Evolutionary conservation across 208 protist species (phyloP).

Genomic region (Leishmania gerbilli): DNA sequence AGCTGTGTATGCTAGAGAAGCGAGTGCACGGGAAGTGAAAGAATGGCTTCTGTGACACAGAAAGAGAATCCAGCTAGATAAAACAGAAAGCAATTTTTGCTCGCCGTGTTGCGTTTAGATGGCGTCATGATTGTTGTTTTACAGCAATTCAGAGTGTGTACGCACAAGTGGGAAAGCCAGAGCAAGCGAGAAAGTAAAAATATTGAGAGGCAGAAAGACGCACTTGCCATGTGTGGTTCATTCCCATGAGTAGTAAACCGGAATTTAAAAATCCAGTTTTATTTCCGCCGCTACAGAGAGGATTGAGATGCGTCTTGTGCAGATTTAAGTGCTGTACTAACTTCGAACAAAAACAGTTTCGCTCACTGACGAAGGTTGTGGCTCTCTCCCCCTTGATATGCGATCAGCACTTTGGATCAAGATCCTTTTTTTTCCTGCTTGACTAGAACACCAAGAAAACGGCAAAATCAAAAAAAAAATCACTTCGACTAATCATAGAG

Average conservation of each 20-base stretch:
- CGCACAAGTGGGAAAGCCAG: background rate
- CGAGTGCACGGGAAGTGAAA: background rate
- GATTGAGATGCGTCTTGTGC: background rate
- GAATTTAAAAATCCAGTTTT: background rate
- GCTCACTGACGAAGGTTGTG: background rate
- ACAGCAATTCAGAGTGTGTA: background rate
- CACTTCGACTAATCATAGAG: constrained; percentile 15
- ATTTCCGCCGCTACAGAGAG: background rate
- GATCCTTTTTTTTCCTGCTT: constrained; percentile 6
- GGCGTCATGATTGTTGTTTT: background rate
- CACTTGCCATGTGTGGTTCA: background rate
- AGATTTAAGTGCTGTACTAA: too few relatives aligned
- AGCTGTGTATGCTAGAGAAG: background rate
- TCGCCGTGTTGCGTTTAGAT: background rate
- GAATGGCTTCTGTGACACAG: background rate
- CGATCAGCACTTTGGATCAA: background rate
- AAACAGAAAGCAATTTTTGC: background rate
- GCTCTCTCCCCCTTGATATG: background rate
- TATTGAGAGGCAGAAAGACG: background rate
- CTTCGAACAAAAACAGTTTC: background rate
- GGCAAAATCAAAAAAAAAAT: constrained; percentile 20
- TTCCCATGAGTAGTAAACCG: background rate
- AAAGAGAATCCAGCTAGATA: background rate
- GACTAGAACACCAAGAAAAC: constrained; percentile 5
- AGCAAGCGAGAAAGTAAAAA: background rate